Base-by-base conservation (phyloP, 768 basidiomycete species). In the Rhodosporidiobolus sp. region DNA sequence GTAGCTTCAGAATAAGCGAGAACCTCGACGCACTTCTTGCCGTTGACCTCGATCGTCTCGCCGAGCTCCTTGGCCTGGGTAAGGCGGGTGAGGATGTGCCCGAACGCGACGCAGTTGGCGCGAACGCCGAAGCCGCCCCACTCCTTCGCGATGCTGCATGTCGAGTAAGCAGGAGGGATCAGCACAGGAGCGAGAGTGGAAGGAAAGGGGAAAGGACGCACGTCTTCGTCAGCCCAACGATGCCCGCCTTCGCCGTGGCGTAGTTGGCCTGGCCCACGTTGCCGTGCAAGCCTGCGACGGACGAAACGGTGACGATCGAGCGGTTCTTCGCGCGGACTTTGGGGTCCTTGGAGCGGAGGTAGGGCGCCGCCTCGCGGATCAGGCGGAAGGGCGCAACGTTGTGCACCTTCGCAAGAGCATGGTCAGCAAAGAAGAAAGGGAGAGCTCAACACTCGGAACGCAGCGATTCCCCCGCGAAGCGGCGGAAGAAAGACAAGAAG, bases 331-430 rank as follows among this genome's bases (percentile, higher is more conserved):
- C 79, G 86, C 43, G 35, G 24, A 63, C 88, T 52, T 85, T 84
- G 16, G 68, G 72, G 82, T 85, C 85, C 86, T 91, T 92, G 82
- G 91, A 79, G 34, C 91, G 89, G 85, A 92, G 86, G 80, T 90
- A 88, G 5, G 30, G 90, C 19, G 91, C 90, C 6, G 91, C 92
- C 69, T 90, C 88, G 61, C 91, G 87, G 72, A 93, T 84, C 77
- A 94, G 87, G 49, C 89, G 84, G 87, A 92, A 93, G 0, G 91
- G 92, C 5, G 91, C 90, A 63, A 89, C 87, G 77, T 92, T 89
- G 81, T 93, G 92, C 63, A 92, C 87, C n/a, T n/a, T n/a, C n/a
- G n/a, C n/a, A n/a, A n/a, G n/a, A n/a, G n/a, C n/a, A n/a, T n/a
- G n/a, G n/a, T n/a, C n/a, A n/a, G n/a, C n/a, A n/a, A n/a, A n/a